phyloP scores from a whole-genome alignment of 768 basidiomycete species.

The Lentinula sp. region DNA sequence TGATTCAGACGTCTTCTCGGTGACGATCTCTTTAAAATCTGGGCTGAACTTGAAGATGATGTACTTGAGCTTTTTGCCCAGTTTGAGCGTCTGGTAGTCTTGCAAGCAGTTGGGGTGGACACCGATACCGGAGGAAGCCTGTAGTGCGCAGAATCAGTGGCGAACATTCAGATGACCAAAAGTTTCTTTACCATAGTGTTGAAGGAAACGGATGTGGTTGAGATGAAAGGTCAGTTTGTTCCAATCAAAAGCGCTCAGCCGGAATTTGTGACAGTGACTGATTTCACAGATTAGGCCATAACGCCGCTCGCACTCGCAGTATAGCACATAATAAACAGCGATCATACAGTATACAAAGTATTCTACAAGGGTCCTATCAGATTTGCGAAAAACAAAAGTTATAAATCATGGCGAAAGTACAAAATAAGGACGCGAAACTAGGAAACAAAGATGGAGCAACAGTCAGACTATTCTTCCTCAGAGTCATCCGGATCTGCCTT shows the following conservation, averaged over 20 bases:
- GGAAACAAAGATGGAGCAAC: not conserved
- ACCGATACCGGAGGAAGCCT: conserved; percentile 69
- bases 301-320: not conserved
- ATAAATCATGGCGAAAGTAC: not conserved
- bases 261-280: not conserved
- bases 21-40: conserved; percentile 65
- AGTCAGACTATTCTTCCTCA: not conserved
- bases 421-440: not conserved
- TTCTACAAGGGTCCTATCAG: not conserved
- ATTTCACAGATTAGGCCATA: not conserved
- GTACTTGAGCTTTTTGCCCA: conserved; percentile 73
- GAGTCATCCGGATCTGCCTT: not conserved
- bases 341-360: not conserved
- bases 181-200: not conserved
- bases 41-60: conserved; percentile 71
- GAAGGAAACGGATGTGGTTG: not conserved
- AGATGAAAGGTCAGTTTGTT: conserved; percentile 1
- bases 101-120: conserved; percentile 53
- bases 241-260: not conserved
- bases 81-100: conserved; percentile 65
- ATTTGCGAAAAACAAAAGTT: not conserved
- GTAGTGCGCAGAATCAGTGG: not conserved
- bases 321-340: not conserved
- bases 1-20: conserved; percentile 54
- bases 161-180: too few relatives aligned